Evolutionary conservation across 2,329 filamentous ascomycete genomes (phyloP).

Genomic region (Zymoseptoria brevis): DNA sequence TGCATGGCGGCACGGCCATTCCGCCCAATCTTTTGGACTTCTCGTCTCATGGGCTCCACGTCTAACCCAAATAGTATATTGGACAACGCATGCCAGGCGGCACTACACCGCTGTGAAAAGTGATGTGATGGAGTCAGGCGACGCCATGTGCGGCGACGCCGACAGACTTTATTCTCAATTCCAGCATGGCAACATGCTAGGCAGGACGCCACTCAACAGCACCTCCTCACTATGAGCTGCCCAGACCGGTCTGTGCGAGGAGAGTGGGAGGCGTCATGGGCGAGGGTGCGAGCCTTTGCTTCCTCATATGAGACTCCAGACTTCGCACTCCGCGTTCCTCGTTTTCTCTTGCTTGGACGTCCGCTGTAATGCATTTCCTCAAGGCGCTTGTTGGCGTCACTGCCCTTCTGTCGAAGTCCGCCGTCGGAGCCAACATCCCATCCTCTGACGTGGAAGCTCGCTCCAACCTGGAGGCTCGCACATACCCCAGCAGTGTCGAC

Average conservation of each 20-base stretch:
- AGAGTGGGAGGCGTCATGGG: not conserved
- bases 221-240: not conserved
- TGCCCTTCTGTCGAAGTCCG: not conserved
- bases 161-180: not conserved
- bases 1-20: not conserved
- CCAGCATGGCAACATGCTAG: not conserved
- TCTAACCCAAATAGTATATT: not conserved
- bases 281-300: not conserved
- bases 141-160: not conserved
- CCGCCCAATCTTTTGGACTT: not conserved
- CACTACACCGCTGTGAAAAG: not conserved
- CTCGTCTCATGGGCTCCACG: not conserved
- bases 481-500: not conserved
- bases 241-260: not conserved
- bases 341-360: not conserved
- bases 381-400: not conserved
- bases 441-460: not conserved
- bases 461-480: not conserved
- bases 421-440: not conserved
- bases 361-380: not conserved
- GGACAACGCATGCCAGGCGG: not conserved
- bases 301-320: not conserved
- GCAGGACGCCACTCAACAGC: not conserved
- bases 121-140: not conserved
- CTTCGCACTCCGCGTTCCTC: not conserved